Base-by-base conservation (phyloP, 352 stramenopile genomes). In the Pythium guiyangense region DNA sequence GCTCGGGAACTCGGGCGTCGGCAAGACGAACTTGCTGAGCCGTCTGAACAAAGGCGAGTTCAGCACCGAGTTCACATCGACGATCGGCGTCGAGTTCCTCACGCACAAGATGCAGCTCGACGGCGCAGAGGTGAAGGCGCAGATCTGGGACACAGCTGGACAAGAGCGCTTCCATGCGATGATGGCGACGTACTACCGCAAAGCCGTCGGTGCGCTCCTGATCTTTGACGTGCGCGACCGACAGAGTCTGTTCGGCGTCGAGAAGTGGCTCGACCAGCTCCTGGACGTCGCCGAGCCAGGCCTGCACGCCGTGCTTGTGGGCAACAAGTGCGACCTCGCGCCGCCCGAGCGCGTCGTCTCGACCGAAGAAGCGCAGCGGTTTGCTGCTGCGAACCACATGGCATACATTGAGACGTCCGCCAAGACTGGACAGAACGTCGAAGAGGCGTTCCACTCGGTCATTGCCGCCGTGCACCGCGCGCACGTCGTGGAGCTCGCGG, bases 141-240 rank as follows among this genome's bases (percentile, higher is more conserved):
- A 94, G 60, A 96, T 96, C 59, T 96, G 86, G 86, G 86, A 96
- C 56, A 96, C 86, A 0, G 86, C 86, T 6, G 86, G 86, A 1
- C 86, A 94, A 34, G 86, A 96, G 60, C 79, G 82, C 29, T 96
- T 92, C 70, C 83, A 91, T 50, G 77, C 83, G 17, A 96, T 94
- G 83, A 94, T 94, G 84, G 74, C 80, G 11, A 94, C 86, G 4
- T 96, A 94, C 64, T 96, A 96, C 57, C 80, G 86, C 44, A 94
- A 92, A 56, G 78, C 81, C 25, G 70, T 86, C 18, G 82, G 82
- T 0, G 82, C 79, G 17, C 66, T 92, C n/a, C 57, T 92, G 6
- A 81, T 92, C n/a, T 92, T 88, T 45, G 82, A 92, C 52, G 69
- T 92, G 11, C 73, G 69, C 20, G 76, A 89, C 47, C 70, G 73